These are phyloP conservation scores for Gynandropsis gynandra DNA, from an alignment of 345 rosid species.

Conservation along the genomic window DNA sequence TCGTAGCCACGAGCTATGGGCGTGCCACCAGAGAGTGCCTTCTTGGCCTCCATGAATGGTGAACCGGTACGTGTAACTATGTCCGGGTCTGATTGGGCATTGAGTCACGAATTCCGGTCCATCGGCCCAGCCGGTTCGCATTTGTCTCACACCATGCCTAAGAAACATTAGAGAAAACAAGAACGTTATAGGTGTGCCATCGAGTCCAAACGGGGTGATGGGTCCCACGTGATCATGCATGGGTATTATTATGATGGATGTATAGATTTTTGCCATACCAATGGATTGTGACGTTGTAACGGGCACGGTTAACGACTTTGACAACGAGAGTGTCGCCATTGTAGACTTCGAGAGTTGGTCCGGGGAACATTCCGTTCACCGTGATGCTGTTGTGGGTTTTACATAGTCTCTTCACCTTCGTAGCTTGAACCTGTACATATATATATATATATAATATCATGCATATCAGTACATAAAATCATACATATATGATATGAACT, in stretches of 20 bases:
- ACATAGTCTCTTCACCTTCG: constrained; percentile 91
- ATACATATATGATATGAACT: neutral
- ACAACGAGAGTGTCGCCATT: constrained; percentile 73
- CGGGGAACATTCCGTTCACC: constrained; percentile 90
- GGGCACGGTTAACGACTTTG: constrained; percentile 59
- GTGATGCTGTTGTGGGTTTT: constrained; percentile 66
- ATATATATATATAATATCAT: neutral
- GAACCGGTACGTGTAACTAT: constrained; percentile 79
- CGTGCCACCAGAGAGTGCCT: constrained; percentile 99
- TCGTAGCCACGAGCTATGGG: constrained; percentile 96
- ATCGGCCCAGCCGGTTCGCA: constrained; percentile 92
- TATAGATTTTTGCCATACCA: too few relatives aligned
- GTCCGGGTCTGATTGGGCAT: constrained; percentile 88
- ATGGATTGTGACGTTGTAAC: constrained; percentile 76
- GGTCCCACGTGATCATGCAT: too few relatives aligned
- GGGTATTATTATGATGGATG: too few relatives aligned
- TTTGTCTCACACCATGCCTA: constrained; percentile 86
- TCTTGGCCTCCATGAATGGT: constrained; percentile 84
- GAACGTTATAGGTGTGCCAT: too few relatives aligned
- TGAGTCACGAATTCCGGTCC: constrained; percentile 95
- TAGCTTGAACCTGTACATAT: constrained; percentile 60
- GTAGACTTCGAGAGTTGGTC: constrained; percentile 73
- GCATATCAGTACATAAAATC: too few relatives aligned
- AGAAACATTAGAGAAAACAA: neutral
- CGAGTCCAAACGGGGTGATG: too few relatives aligned